phyloP scores from a whole-genome alignment of 106 monocot genomes.

The Phalaenopsis equestris region DNA sequence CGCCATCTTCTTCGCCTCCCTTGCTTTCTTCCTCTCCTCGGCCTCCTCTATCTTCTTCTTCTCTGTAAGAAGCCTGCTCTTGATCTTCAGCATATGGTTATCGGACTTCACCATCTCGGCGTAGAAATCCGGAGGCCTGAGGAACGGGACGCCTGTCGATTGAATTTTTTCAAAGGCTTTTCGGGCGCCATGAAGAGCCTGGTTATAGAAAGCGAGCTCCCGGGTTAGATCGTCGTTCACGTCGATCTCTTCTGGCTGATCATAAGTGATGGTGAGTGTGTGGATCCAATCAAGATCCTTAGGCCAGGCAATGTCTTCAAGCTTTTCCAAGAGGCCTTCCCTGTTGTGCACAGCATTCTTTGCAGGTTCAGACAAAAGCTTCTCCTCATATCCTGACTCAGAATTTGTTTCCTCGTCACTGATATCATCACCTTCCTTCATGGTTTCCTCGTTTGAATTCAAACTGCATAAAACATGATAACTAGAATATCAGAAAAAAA shows the following conservation, averaged over 20 bases:
- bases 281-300: slow-evolving; percentile 71
- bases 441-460: not conserved
- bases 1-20: slow-evolving; percentile 74
- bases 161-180: slow-evolving; percentile 63
- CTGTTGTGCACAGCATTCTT: slow-evolving; percentile 68
- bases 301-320: slow-evolving; percentile 86
- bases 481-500: no score
- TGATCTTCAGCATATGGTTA: slow-evolving; percentile 80
- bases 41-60: slow-evolving; percentile 93
- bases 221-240: slow-evolving; percentile 83
- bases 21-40: slow-evolving; percentile 86
- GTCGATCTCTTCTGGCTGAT: slow-evolving; percentile 41
- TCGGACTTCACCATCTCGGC: slow-evolving; percentile 97
- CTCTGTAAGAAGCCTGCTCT: slow-evolving; percentile 60
- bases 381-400: slow-evolving; percentile 55
- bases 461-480: not conserved
- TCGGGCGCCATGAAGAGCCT: slow-evolving; percentile 66
- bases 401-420: slow-evolving; percentile 31
- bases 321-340: slow-evolving; percentile 80
- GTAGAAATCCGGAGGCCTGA: slow-evolving; percentile 83
- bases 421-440: slow-evolving; percentile 4
- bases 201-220: slow-evolving; percentile 81
- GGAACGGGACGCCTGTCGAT: slow-evolving; percentile 48
- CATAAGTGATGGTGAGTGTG: slow-evolving; percentile 48
- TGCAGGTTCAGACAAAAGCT: slow-evolving; percentile 37